Evolutionary conservation across 306 rosid genomes (phyloP), one percentile per base, ranked within the genome.

Genomic region (Elaeagnus macrophylla): DNA sequence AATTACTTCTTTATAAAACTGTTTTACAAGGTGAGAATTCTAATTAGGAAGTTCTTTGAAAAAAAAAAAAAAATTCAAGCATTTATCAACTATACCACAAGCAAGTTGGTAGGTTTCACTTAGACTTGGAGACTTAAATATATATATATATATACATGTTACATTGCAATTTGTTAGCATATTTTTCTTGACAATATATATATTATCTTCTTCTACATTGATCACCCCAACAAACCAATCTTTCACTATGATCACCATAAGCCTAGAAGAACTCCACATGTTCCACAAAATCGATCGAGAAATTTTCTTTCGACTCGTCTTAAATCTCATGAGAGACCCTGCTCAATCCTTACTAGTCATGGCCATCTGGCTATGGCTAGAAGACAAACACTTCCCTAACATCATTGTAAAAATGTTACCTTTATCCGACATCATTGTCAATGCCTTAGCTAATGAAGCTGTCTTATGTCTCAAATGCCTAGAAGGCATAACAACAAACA

Each of bases 291-390:
- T 51, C 0, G 89, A 79, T 7, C 64, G 86, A 17, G 40, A 67
- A 0, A 37, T 79, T 1, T 77, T 85, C 69, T 48, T 65, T 5
- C 44, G 67, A 11, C 32, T 85, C 41, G 69, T 81, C 9, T 5
- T 60, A 0, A 41, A n/a, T 0, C 49, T 77, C n/a, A 39, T 0
- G 0, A 68, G 81, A 7, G 56, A 67, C 51, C 68, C 77, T 0
- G 64, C 74, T 0, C 71, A 75, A 7, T 72, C 82, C 5, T 56
- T 85, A 13, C 51, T 81, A 0, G 56, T 77, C 37, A 79, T 85
- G 72, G 81, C 94, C 18, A 19, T 79, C 0, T 82, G 95, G 95
- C 44, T 79, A 0, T 82, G 86, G 81, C 62, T 85, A 1, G 79
- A 82, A 42, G 63, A 61, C 10, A 41, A 45, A 3, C 68, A 74